Evolutionary conservation across 148 eudicot species (phyloP), one percentile per base, ranked within the genome.

Genomic region (Camellia lanceoleosa): DNA sequence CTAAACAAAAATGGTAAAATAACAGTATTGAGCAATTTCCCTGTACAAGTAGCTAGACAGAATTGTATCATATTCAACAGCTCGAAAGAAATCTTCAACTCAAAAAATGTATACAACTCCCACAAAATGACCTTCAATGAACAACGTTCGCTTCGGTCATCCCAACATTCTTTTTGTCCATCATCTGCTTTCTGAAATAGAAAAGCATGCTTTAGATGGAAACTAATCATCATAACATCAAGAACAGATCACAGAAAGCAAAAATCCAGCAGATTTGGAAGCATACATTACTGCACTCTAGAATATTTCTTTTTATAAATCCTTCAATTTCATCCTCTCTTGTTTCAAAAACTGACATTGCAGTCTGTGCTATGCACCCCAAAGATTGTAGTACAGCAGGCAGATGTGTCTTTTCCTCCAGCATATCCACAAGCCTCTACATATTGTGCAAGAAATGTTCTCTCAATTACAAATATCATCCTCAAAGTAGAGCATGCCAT

Each of bases 361-460:
- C 99, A 84, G 92, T 90, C 85, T 92, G 93, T 66, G 99, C 99
- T 79, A 96, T 93, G 84, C 99, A 94, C 68, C 99, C 99, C 79
- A 96, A 85, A 81, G 98, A 96, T 74, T 96, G 99, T 77, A 96
- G 87, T 80, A 96, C 93, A 78, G 95, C 89, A 52, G 99, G 99
- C 83, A 94, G 80, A 90, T 94, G 89, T 66, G 93, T 84, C 83
- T 83, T 89, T 78, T 96, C 95, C 78, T 89, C 91, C 76, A 96
- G 91, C 98, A 91, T 91, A 87, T 94, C 98, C 76, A 96, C 98
- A 61, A 96, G 97, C 90, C 93, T 91, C 99, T 96, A 91, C 87
- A 87, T 59, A 86, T 80, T 55, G 70, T 23, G 58, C 60, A 78
- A 52, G 54, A 69, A 74, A 58, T 66, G 64, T 56, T 55, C 74